Conservation (phyloP, 768 basidiomycete species). For the Porpolomopsis calyptriformis region DNA sequence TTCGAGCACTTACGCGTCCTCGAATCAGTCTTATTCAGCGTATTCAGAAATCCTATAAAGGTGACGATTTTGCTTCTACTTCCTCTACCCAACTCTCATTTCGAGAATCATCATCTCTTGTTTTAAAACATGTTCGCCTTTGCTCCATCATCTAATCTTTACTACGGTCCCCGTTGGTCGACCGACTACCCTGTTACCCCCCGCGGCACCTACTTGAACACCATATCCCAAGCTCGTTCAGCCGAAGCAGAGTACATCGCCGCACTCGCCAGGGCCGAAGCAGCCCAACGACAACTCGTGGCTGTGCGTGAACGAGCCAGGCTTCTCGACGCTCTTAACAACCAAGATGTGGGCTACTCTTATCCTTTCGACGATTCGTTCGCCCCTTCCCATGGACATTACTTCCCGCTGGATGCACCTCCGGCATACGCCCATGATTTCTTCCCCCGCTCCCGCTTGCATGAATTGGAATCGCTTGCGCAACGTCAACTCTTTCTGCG, state of each 20-base stretch:
- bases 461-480: background rate
- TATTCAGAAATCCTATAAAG: conserved; percentile 2
- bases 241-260: conserved; percentile 30
- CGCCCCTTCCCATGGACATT: background rate
- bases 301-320: conserved; percentile 15
- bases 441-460: background rate
- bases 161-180: background rate
- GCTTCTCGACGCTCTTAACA: conserved; percentile 13
- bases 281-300: conserved; percentile 17
- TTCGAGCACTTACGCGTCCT: conserved; percentile 1
- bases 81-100: background rate
- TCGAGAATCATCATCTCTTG: too few relatives aligned
- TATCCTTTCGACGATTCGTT: conserved; percentile 3
- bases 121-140: background rate
- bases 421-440: background rate
- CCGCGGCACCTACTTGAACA: conserved; percentile 27
- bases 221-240: conserved; percentile 26
- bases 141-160: background rate
- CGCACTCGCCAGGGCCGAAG: conserved; percentile 15
- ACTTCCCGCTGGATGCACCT: conserved; percentile 7
- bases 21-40: background rate
- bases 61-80: background rate
- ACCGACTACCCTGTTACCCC: conserved; percentile 11
- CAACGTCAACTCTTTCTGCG: background rate
- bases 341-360: background rate